phyloP scores from a whole-genome alignment of 2,329 filamentous ascomycete genomes.

The Chaetomiaceae sp. region DNA sequence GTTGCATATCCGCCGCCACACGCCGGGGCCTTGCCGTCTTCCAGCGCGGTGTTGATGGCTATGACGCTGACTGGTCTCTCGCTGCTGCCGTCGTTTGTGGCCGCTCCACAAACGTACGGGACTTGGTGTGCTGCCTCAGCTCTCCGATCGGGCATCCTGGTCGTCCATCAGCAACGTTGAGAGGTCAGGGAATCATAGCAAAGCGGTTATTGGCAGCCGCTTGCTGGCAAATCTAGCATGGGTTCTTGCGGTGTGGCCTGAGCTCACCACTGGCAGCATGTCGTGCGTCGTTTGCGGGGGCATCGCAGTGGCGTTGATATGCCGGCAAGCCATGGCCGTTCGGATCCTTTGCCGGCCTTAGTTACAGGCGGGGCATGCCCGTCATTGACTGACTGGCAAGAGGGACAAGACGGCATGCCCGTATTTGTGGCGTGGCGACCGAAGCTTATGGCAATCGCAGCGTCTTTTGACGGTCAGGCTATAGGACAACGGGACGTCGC shows the following conservation, averaged over 20 bases:
- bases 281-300: constrained; percentile 13
- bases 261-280: background rate
- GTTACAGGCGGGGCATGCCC: constrained; percentile 9
- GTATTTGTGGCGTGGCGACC: background rate
- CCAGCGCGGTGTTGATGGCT: constrained; percentile 1
- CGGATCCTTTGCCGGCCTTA: constrained; percentile 5
- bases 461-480: background rate
- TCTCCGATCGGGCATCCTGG: constrained; percentile 8
- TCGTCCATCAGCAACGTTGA: background rate
- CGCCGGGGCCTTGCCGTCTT: constrained; percentile 10
- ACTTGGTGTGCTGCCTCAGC: background rate
- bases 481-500: background rate
- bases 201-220: background rate
- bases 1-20: constrained; percentile 27
- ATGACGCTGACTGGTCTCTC: background rate
- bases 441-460: too few relatives aligned
- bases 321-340: constrained; percentile 7
- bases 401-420: background rate
- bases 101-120: background rate
- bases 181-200: background rate
- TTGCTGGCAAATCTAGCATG: constrained; percentile 18
- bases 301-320: constrained; percentile 9
- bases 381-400: constrained; percentile 7
- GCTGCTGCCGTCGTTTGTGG: constrained; percentile 8
- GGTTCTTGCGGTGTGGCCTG: constrained; percentile 1